Evolutionary conservation across 371 early-diverging fungal species (phyloP).

Genomic region (Mortierella sp.): DNA sequence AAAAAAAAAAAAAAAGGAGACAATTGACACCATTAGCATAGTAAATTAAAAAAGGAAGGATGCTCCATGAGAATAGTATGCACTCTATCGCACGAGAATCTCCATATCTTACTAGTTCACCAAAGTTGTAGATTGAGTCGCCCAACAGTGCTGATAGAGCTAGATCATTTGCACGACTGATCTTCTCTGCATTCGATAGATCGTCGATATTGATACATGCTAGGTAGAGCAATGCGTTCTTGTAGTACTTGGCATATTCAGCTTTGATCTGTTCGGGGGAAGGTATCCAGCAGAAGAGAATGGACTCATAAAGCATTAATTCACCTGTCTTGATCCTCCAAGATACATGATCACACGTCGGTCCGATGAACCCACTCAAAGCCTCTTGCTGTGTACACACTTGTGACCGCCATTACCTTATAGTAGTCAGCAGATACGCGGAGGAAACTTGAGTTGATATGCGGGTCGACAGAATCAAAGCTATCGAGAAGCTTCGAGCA

Average conservation of each 20-base stretch:
- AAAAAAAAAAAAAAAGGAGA: no score
- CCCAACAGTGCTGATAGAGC: conserved; percentile 92
- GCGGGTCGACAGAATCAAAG: conserved; percentile 86
- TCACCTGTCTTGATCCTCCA: background rate
- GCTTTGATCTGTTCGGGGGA: conserved; percentile 75
- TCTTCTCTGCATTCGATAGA: conserved; percentile 76
- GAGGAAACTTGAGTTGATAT: conserved; percentile 93
- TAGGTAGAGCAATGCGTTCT: conserved; percentile 91
- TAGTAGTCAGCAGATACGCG: conserved; percentile 95
- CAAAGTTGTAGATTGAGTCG: conserved; percentile 98
- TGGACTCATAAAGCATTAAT: no score
- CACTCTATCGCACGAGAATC: background rate
- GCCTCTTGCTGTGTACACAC: no score
- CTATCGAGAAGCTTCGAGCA: conserved; percentile 86
- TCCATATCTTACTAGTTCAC: conserved; percentile 82
- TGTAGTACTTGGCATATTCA: conserved; percentile 93
- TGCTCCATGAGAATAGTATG: background rate
- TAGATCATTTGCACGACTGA: conserved; percentile 91
- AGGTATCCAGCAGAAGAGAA: no score
- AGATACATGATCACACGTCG: conserved; percentile 3
- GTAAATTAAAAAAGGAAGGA: background rate
- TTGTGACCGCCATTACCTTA: conserved; percentile 66
- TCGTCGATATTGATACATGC: conserved; percentile 91
- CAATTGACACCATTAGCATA: background rate
- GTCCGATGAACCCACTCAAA: background rate